Evolutionary conservation across 768 basidiomycete genomes (phyloP).

Genomic region (Hemileccinum rubropunctum): DNA sequence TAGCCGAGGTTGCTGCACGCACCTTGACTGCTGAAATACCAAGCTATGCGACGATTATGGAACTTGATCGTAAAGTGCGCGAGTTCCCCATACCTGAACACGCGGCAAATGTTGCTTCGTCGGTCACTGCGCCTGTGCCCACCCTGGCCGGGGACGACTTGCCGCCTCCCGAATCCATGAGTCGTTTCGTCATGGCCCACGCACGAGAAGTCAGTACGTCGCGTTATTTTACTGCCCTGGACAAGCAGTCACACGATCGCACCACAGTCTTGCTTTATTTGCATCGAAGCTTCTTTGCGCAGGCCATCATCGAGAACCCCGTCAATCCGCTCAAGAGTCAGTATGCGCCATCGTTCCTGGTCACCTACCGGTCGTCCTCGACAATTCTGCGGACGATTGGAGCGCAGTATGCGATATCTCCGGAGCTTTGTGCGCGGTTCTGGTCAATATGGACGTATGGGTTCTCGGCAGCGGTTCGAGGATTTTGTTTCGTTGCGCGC

Average conservation of each 20-base stretch:
- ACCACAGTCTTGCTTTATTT: slow-evolving; percentile 56
- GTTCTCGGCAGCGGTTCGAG: slow-evolving; percentile 51
- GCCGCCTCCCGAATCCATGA: slow-evolving; percentile 33
- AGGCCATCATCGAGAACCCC: slow-evolving; percentile 67
- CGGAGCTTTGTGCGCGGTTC: slow-evolving; percentile 49
- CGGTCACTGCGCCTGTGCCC: slow-evolving; percentile 27
- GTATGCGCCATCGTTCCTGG: slow-evolving; percentile 64
- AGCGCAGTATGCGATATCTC: slow-evolving; percentile 46
- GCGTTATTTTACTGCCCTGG: not conserved
- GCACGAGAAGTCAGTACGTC: slow-evolving; percentile 36
- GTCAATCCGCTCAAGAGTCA: slow-evolving; percentile 62
- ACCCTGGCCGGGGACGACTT: slow-evolving; percentile 12
- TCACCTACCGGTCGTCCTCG: slow-evolving; percentile 56
- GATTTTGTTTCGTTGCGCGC: not conserved
- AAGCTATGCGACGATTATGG: slow-evolving; percentile 61
- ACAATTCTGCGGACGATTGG: slow-evolving; percentile 52
- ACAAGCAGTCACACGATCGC: slow-evolving; percentile 3
- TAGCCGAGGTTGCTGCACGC: slow-evolving; percentile 58
- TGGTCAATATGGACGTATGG: slow-evolving; percentile 65
- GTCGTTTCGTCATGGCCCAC: slow-evolving; percentile 37
- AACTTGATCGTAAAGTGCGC: slow-evolving; percentile 64
- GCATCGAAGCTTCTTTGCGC: slow-evolving; percentile 68
- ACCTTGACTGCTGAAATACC: slow-evolving; percentile 66
- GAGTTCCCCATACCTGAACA: slow-evolving; percentile 58
- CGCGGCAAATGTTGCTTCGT: slow-evolving; percentile 37